phyloP scores from a whole-genome alignment of 257 asterid genomes.

The Solanum megistacrolobum region DNA sequence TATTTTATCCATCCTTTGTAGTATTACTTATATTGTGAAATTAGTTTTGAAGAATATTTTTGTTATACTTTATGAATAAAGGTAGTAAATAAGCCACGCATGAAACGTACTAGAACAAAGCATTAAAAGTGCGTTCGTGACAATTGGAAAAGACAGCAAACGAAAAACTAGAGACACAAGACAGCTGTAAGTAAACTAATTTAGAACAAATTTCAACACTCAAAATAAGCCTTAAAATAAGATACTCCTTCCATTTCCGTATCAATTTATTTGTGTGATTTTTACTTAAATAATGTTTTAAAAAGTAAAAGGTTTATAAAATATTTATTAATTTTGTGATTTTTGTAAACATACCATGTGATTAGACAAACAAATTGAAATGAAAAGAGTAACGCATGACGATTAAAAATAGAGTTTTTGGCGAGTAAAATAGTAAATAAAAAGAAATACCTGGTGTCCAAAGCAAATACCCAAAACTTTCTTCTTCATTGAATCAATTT shows the following conservation, averaged over 20 bases:
- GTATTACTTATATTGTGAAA: background rate
- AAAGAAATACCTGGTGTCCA: slow-evolving; percentile 64
- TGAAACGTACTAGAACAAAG: background rate
- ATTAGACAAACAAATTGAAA: background rate
- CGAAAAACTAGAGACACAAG: background rate
- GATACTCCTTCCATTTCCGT: too few species aligned
- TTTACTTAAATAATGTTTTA: too few species aligned
- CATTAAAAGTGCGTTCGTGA: background rate
- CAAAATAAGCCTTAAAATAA: background rate
- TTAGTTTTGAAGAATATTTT: background rate
- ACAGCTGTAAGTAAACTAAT: background rate
- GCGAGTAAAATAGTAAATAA: background rate
- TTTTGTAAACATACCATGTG: background rate
- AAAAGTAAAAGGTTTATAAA: background rate
- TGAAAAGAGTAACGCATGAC: background rate
- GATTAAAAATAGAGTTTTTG: background rate
- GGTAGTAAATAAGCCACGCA: background rate
- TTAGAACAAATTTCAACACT: background rate
- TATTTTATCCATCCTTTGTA: too few species aligned
- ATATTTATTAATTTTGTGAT: background rate
- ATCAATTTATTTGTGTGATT: too few species aligned
- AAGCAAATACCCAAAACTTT: slow-evolving; percentile 79
- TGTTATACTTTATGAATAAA: background rate
- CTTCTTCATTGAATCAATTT: slow-evolving; percentile 57
- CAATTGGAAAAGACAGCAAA: background rate